Conservation (phyloP, 805 yeast genomes). For the Komagataella pseudopastoris region DNA sequence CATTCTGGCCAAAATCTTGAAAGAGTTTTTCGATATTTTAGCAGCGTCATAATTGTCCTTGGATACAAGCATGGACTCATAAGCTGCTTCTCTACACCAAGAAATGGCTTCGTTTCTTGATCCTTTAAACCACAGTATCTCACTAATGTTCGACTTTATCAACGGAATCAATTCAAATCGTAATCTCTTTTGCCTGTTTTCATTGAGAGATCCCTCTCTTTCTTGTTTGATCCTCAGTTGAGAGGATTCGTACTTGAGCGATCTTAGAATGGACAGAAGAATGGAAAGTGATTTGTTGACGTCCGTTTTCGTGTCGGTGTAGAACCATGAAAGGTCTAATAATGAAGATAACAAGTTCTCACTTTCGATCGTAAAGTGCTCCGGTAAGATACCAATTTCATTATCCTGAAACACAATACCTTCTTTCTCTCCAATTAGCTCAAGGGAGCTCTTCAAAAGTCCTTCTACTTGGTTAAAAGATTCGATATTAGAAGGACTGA, state of each 20-base stretch:
- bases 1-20: constrained; percentile 21
- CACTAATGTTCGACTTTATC: constrained; percentile 26
- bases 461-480: not conserved
- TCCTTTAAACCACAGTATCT: constrained; percentile 23
- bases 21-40: constrained; percentile 21
- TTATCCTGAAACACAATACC: not conserved
- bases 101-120: constrained; percentile 21
- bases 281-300: constrained; percentile 19
- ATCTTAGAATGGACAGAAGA: constrained; percentile 17
- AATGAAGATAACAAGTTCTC: constrained; percentile 15
- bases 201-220: constrained; percentile 5
- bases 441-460: not conserved
- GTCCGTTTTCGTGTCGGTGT: constrained; percentile 12
- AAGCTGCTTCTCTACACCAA: constrained; percentile 24
- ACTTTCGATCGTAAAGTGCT: not conserved
- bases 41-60: constrained; percentile 22
- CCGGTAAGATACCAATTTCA: not conserved
- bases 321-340: constrained; percentile 16
- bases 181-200: constrained; percentile 11
- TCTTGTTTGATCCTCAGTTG: constrained; percentile 6
- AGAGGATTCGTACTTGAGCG: constrained; percentile 14
- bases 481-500: not conserved
- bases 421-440: not conserved
- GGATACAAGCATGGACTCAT: constrained; percentile 16
- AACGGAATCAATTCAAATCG: constrained; percentile 20